phyloP scores from a whole-genome alignment of 2,329 filamentous ascomycete genomes.

The Epichloe brachyelytri region DNA sequence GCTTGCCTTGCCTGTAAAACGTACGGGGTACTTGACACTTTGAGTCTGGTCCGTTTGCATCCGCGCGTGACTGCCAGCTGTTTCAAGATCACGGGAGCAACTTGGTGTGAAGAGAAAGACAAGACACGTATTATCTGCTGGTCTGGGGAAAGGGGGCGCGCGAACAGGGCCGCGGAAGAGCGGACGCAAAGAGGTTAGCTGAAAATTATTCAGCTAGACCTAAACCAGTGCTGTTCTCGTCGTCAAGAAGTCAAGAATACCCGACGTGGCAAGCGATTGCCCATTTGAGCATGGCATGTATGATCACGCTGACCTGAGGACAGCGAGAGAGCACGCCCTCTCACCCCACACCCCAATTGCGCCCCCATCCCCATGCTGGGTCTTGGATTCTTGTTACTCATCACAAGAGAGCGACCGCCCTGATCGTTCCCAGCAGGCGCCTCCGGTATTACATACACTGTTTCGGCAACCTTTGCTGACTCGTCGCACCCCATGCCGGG shows the following conservation, averaged over 20 bases:
- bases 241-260: no score
- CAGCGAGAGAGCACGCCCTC: neutral
- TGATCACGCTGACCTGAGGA: neutral
- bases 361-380: neutral
- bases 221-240: no score
- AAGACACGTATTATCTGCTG: neutral
- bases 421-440: neutral
- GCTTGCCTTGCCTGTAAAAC: no score
- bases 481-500: neutral
- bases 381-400: conserved; percentile 2
- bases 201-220: neutral
- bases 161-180: neutral
- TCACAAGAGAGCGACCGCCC: conserved; percentile 2
- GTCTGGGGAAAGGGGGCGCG: neutral
- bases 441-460: neutral
- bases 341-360: neutral
- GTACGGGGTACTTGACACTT: no score
- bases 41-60: no score
- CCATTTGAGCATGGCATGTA: neutral
- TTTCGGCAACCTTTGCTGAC: neutral
- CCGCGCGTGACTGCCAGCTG: conserved; percentile 5
- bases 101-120: neutral
- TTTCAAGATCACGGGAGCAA: conserved; percentile 4
- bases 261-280: no score
- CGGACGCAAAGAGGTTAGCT: neutral